phyloP scores from a whole-genome alignment of 768 basidiomycete genomes.

The Phlebiopsis gigantea region DNA sequence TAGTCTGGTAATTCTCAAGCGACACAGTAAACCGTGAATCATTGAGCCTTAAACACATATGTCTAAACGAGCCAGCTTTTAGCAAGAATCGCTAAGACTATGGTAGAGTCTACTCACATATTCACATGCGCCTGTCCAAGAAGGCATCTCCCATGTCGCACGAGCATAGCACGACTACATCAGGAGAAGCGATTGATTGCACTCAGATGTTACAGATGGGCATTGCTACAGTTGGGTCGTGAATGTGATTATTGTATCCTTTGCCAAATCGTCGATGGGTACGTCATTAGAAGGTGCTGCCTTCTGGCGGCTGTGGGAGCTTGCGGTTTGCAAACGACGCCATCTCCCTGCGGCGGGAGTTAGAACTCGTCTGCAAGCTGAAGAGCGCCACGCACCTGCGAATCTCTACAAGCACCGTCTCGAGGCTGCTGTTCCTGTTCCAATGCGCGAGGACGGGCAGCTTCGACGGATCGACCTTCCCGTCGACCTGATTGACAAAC shows the following conservation, averaged over 20 bases:
- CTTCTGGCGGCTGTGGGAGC: constrained; percentile 92
- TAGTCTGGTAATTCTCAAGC: too few species aligned
- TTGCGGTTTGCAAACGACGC: constrained; percentile 87
- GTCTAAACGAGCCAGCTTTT: too few species aligned
- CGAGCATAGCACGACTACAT: neutral
- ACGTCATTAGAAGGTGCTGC: constrained; percentile 53
- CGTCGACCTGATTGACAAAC: constrained; percentile 72
- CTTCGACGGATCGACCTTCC: constrained; percentile 71
- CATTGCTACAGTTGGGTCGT: constrained; percentile 11
- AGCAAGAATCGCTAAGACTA: too few species aligned
- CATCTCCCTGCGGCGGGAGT: constrained; percentile 95
- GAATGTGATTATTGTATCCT: neutral
- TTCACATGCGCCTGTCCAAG: too few species aligned
- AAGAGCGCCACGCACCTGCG: constrained; percentile 69
- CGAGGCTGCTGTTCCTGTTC: constrained; percentile 74
- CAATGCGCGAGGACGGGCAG: constrained; percentile 72
- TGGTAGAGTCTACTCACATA: too few species aligned
- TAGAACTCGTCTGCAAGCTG: too few species aligned
- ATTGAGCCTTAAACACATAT: too few species aligned
- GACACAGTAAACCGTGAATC: too few species aligned
- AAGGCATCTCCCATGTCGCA: too few species aligned
- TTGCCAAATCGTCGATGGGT: neutral
- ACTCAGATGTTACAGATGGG: constrained; percentile 7
- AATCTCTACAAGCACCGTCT: constrained; percentile 89
- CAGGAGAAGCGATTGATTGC: neutral